Percentiles rank a stretch among this genome's conserved stretches.
Evolutionary conservation across 2,329 filamentous ascomycete species (phyloP).

Genomic region (Paecilomyces formosus): DNA sequence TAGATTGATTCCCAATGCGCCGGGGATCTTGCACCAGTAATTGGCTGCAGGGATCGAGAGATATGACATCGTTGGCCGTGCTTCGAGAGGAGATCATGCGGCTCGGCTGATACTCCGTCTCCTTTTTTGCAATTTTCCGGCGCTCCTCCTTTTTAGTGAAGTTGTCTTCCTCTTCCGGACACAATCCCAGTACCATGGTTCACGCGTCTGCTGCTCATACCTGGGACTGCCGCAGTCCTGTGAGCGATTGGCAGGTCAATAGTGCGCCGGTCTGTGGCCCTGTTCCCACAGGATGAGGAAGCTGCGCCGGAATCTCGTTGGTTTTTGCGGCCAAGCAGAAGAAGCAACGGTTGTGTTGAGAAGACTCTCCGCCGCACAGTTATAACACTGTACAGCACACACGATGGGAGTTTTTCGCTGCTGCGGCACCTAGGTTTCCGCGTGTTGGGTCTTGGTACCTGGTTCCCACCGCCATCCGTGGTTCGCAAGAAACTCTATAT

Average conservation of each 20-base stretch:
- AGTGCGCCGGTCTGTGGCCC: not conserved
- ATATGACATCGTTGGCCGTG: not conserved
- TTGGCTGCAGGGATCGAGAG: not conserved
- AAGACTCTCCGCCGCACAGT: not conserved
- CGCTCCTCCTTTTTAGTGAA: not conserved
- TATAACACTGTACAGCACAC: not conserved
- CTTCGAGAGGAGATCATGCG: not conserved
- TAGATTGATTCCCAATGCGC: not conserved
- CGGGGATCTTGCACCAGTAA: not conserved
- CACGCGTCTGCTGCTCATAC: not conserved
- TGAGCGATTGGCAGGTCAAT: not conserved
- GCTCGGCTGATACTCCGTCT: not conserved
- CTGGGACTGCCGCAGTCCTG: not conserved
- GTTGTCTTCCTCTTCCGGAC: not conserved
- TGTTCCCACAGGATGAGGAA: not conserved
- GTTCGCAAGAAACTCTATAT: slow-evolving; percentile 27
- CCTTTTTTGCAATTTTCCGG: not conserved
- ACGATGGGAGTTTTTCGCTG: not conserved
- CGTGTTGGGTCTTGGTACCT: not conserved
- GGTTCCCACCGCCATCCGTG: slow-evolving; percentile 17
- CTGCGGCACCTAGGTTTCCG: not conserved
- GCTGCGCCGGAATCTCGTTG: not conserved
- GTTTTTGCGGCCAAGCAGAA: not conserved
- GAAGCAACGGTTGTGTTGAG: not conserved
- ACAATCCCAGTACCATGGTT: not conserved